Base-by-base conservation (phyloP, 306 rosid species). In the Cajanus cajan region DNA sequence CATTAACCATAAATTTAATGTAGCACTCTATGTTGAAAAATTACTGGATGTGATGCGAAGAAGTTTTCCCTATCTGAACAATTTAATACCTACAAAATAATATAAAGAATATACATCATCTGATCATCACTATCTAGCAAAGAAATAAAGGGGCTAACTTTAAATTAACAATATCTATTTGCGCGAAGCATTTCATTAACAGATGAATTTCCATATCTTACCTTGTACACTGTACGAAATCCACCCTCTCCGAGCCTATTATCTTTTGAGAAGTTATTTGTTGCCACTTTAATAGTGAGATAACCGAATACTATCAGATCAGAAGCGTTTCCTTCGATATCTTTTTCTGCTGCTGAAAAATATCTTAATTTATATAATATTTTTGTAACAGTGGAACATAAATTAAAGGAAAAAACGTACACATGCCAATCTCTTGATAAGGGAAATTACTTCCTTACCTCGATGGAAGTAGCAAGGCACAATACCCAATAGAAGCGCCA, bases 231-330 rank as follows among this genome's bases (percentile, higher is more conserved):
- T 8, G 76, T 24, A 15, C 90, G 89, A 76, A 71, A 85, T 21
- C 93, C 90, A 24, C 90, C 93, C 79, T 87, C 77, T 63, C 90
- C 90, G 48, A 89, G 81, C 82, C 74, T 83, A 44, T 78, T 83
- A 9, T 85, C 76, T 40, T 48, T 63, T n/a, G 86, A 87, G 74
- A 87, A 89, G 58, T 89, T 85, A 69, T 73, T n/a, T 44, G 93
- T 87, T 37, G 90, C 90, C n/a, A 47, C 61, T 71, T 71, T 86
- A 36, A 89, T 57, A 19, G 85, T 67, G 68, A 85, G 59, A 62
- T 82, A 86, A 43, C 76, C 62, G 15, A 86, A 82, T 14, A 61
- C 87, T 80, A 45, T 76, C 65, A 83, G 44, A 61, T 85, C 81
- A 47, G 87, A 73, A 73, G 48, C 55, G 37, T 76, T 78, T 22